Conservation (phyloP, 139 green algal genomes). For the Chlorella sp. region DNA sequence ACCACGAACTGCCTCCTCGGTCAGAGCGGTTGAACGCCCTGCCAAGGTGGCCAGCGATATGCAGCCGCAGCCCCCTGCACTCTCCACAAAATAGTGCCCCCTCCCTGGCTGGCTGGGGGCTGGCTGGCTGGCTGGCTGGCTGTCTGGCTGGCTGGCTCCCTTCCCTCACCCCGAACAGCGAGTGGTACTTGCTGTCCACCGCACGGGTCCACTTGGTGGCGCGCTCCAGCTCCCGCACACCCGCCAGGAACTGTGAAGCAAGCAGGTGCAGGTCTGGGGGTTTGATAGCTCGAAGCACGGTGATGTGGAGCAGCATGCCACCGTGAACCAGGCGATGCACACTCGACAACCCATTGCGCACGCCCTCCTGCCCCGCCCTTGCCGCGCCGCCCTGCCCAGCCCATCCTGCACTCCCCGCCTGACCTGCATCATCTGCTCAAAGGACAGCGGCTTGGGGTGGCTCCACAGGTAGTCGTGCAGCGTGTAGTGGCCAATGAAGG, state of each 20-base stretch:
- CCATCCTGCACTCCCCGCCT: background rate
- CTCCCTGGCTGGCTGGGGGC: no score
- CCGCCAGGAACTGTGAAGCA: background rate
- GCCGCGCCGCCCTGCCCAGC: background rate
- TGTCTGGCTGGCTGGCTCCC: no score
- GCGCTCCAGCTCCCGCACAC: background rate
- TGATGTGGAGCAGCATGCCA: no score
- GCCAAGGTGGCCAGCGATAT: no score
- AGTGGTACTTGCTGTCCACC: background rate
- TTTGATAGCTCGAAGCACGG: background rate
- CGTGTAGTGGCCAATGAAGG: background rate
- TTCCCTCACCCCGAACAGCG: background rate
- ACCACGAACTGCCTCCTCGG: no score
- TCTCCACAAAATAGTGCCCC: no score
- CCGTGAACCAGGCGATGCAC: no score
- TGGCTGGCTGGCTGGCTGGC: no score
- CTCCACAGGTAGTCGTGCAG: background rate
- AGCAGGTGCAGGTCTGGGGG: background rate
- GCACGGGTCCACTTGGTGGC: background rate
- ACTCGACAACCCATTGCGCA: background rate
- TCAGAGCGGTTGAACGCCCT: no score
- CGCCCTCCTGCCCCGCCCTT: background rate
- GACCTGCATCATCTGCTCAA: background rate
- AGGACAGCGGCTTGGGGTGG: background rate
- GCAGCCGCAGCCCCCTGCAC: no score